phyloP scores from a whole-genome alignment of 2,329 filamentous ascomycete genomes.

The Fusarium duplospermum region DNA sequence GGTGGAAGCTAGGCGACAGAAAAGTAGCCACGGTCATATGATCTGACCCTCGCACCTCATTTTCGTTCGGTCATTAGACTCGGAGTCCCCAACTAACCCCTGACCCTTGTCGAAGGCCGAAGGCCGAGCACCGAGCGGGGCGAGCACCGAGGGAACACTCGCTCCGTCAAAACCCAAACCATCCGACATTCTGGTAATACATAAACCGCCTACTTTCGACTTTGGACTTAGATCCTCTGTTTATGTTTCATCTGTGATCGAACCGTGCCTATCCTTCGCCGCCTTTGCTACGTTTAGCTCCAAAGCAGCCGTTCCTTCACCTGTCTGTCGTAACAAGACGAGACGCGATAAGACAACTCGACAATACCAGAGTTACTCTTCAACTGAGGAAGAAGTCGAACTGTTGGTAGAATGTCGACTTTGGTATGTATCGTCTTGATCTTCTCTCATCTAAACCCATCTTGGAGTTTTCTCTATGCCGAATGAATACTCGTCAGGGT shows the following conservation, averaged over 20 bases:
- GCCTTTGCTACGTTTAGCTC: neutral
- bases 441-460: neutral
- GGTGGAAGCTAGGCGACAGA: too few species aligned
- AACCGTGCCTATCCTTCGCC: neutral
- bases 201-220: neutral
- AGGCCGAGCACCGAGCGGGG: conserved; percentile 1
- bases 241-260: neutral
- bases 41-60: neutral
- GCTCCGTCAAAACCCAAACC: neutral
- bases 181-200: neutral
- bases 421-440: neutral
- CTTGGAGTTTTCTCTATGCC: neutral
- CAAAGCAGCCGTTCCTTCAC: neutral
- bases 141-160: neutral
- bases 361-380: neutral
- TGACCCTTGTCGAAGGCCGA: neutral
- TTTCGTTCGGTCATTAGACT: neutral
- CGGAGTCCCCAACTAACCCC: neutral
- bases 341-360: neutral
- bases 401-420: neutral
- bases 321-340: neutral
- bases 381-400: neutral
- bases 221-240: neutral
- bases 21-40: neutral
- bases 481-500: neutral